Evolutionary conservation across 345 rosid species (phyloP).

Genomic region (Nasturtium officinale): DNA sequence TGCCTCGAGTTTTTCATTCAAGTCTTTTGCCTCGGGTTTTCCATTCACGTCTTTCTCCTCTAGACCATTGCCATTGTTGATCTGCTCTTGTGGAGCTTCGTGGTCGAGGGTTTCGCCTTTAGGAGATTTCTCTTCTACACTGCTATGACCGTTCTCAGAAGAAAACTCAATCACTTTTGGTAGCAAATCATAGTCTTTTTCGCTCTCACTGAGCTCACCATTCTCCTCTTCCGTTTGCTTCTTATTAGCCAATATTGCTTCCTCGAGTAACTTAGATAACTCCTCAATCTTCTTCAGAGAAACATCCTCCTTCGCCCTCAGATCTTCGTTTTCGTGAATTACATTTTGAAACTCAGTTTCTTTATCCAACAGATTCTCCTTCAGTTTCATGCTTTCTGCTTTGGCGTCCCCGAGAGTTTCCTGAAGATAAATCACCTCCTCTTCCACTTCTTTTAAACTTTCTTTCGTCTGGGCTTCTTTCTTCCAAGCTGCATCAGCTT

Average conservation of each 20-base stretch:
- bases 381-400: constrained; percentile 71
- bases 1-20: constrained; percentile 47
- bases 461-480: constrained; percentile 72
- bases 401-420: constrained; percentile 72
- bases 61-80: constrained; percentile 34
- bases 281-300: constrained; percentile 71
- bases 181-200: constrained; percentile 90
- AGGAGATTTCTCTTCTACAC: constrained; percentile 66
- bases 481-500: constrained; percentile 65
- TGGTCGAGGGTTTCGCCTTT: constrained; percentile 43
- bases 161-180: constrained; percentile 95
- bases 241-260: constrained; percentile 56
- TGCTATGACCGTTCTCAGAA: constrained; percentile 84
- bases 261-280: constrained; percentile 79
- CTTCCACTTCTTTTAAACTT: constrained; percentile 77
- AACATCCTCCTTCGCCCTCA: constrained; percentile 61
- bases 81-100: constrained; percentile 47
- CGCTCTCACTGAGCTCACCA: constrained; percentile 81
- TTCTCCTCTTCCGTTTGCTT: constrained; percentile 66
- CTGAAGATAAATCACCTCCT: constrained; percentile 75
- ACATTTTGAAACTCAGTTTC: constrained; percentile 77
- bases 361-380: constrained; percentile 76
- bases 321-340: constrained; percentile 73
- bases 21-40: constrained; percentile 51
- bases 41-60: constrained; percentile 56